Evolutionary conservation across 768 basidiomycete genomes (phyloP).

Genomic region (Termitomyces sp.): DNA sequence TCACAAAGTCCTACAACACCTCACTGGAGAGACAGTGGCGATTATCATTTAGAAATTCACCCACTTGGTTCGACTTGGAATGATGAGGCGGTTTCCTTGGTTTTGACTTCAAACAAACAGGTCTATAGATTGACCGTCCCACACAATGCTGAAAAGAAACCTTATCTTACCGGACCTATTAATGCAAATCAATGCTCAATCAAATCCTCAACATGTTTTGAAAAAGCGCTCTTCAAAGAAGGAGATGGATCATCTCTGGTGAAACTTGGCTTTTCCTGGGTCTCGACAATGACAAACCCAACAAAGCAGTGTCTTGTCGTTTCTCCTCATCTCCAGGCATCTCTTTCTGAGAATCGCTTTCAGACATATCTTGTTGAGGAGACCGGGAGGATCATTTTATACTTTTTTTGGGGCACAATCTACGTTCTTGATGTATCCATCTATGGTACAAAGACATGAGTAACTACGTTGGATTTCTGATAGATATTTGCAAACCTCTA

Average conservation of each 20-base stretch:
- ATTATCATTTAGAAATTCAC: not conserved
- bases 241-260: not conserved
- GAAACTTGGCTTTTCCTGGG: not conserved
- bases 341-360: not conserved
- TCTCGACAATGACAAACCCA: not conserved
- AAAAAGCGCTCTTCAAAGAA: not conserved
- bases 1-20: not conserved
- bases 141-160: not conserved
- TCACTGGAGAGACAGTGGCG: not conserved
- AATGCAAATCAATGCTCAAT: not conserved
- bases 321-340: not conserved
- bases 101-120: not conserved
- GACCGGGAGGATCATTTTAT: not conserved
- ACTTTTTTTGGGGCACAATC: not conserved
- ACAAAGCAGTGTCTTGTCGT: not conserved
- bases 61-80: not conserved
- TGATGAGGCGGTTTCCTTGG: not conserved
- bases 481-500: not conserved
- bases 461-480: not conserved
- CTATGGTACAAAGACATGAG: not conserved
- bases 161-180: not conserved
- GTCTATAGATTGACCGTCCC: not conserved
- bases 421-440: not conserved
- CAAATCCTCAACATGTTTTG: not conserved
- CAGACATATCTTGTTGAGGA: not conserved